Percentiles rank a stretch among this genome's conserved stretches.
phyloP scores from a whole-genome alignment of 2,329 filamentous ascomycete genomes.

The Fusarium cyanostomum region DNA sequence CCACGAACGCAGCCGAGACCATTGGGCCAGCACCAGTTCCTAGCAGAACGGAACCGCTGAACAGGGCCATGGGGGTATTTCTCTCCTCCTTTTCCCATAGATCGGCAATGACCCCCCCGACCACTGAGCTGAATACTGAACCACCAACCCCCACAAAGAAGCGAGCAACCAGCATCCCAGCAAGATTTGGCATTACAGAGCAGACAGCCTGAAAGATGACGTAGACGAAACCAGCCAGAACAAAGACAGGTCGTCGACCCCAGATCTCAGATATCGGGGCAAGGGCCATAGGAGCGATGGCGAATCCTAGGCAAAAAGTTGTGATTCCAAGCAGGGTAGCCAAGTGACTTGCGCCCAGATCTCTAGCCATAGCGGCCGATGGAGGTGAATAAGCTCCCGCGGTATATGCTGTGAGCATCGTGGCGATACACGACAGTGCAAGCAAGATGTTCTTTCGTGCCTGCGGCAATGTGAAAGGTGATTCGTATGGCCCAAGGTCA shows the following conservation, averaged over 20 bases:
- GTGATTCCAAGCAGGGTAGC: constrained; percentile 81
- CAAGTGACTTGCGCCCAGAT: constrained; percentile 72
- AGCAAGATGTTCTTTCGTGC: constrained; percentile 76
- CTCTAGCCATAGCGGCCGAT: constrained; percentile 68
- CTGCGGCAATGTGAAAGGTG: constrained; percentile 78
- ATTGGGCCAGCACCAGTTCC: constrained; percentile 85
- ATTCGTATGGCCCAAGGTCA: constrained; percentile 71
- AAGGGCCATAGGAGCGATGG: constrained; percentile 83
- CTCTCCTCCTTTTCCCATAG: constrained; percentile 81
- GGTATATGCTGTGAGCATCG: constrained; percentile 79
- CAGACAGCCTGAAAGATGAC: constrained; percentile 77
- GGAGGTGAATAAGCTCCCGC: constrained; percentile 84
- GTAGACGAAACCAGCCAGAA: constrained; percentile 76
- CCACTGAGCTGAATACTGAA: constrained; percentile 85
- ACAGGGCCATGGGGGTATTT: constrained; percentile 91
- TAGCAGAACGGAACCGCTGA: constrained; percentile 79
- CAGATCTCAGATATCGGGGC: constrained; percentile 91
- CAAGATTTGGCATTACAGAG: constrained; percentile 73
- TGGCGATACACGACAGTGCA: constrained; percentile 78
- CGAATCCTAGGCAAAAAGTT: constrained; percentile 83
- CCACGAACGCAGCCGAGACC: constrained; percentile 73
- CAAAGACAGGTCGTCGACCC: constrained; percentile 84
- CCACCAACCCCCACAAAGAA: constrained; percentile 82
- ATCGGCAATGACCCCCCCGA: constrained; percentile 91
- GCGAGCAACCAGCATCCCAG: constrained; percentile 78